These are phyloP conservation scores for Epichloe hybrida DNA, from an alignment of 2,329 filamentous ascomycete genomes.

Conservation along the genomic window DNA sequence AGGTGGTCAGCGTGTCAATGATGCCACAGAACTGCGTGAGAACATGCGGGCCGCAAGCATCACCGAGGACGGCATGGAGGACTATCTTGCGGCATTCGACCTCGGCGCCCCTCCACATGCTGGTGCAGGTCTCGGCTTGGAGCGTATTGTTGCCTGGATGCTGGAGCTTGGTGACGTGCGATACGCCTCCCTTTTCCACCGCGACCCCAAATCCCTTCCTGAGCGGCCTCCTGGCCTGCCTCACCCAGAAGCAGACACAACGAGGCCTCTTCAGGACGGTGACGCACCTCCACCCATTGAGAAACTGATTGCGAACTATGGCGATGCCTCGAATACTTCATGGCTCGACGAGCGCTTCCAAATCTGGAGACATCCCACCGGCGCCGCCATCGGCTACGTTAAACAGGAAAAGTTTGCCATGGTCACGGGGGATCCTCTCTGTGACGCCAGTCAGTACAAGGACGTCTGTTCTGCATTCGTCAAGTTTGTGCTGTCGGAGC, in stretches of 20 bases:
- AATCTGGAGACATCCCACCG: slow-evolving; percentile 75
- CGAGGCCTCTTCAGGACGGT: slow-evolving; percentile 29
- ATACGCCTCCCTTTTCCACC: slow-evolving; percentile 73
- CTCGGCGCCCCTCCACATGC: slow-evolving; percentile 82
- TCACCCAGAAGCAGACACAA: slow-evolving; percentile 77
- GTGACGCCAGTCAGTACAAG: slow-evolving; percentile 62
- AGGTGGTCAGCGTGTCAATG: slow-evolving; percentile 86
- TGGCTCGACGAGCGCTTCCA: slow-evolving; percentile 84
- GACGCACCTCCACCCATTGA: slow-evolving; percentile 62
- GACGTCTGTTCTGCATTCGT: slow-evolving; percentile 64
- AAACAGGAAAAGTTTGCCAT: slow-evolving; percentile 65
- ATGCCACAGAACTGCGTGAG: slow-evolving; percentile 57
- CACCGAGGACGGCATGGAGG: slow-evolving; percentile 69
- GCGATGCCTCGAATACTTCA: slow-evolving; percentile 84
- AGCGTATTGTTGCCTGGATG: slow-evolving; percentile 77
- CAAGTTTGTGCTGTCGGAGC: slow-evolving; percentile 57
- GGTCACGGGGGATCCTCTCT: slow-evolving; percentile 77
- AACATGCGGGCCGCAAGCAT: slow-evolving; percentile 68
- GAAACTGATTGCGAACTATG: slow-evolving; percentile 88
- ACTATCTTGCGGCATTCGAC: slow-evolving; percentile 80
- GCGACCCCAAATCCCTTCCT: slow-evolving; percentile 79
- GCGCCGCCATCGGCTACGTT: slow-evolving; percentile 76
- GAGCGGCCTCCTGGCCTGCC: slow-evolving; percentile 53
- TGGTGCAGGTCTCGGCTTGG: slow-evolving; percentile 78
- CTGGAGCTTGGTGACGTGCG: slow-evolving; percentile 81